Evolutionary conservation across 441 rosid species (phyloP).

Genomic region (Theobroma grandiflorum): DNA sequence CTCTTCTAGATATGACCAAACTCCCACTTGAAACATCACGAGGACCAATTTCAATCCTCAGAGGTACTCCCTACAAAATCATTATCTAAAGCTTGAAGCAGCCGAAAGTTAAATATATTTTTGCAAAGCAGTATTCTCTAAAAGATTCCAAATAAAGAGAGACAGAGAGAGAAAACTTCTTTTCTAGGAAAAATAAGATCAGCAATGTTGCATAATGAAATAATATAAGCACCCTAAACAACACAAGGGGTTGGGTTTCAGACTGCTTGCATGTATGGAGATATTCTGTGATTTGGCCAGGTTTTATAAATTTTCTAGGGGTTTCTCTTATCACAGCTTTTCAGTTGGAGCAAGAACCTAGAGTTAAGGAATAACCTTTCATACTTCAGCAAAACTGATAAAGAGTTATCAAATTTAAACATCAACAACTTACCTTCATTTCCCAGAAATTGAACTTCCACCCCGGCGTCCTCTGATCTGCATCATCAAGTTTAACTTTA

Average conservation of each 20-base stretch:
- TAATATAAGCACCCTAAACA: constrained; percentile 17
- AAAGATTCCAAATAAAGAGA: not conserved
- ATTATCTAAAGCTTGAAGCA: constrained; percentile 20
- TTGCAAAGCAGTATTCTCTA: not conserved
- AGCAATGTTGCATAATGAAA: not conserved
- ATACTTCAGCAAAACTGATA: not conserved
- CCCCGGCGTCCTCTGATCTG: constrained; percentile 82
- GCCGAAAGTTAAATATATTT: constrained; percentile 3
- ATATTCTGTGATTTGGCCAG: not conserved
- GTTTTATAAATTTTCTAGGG: not conserved
- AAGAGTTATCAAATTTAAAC: not conserved
- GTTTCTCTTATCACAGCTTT: not conserved
- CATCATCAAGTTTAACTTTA: constrained; percentile 86
- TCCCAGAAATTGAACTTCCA: constrained; percentile 99
- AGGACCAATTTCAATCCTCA: constrained; percentile 95
- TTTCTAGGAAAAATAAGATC: not conserved
- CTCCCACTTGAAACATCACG: constrained; percentile 82
- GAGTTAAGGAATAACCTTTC: constrained; percentile 14
- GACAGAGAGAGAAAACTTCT: not conserved
- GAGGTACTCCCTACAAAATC: constrained; percentile 71
- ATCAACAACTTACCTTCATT: constrained; percentile 69
- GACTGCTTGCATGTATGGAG: not conserved
- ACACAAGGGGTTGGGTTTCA: constrained; percentile 2
- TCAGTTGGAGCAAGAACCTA: not conserved
- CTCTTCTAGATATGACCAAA: constrained; percentile 92